Evolutionary conservation across 345 rosid genomes (phyloP).

Genomic region (Lagerstroemia speciosa): DNA sequence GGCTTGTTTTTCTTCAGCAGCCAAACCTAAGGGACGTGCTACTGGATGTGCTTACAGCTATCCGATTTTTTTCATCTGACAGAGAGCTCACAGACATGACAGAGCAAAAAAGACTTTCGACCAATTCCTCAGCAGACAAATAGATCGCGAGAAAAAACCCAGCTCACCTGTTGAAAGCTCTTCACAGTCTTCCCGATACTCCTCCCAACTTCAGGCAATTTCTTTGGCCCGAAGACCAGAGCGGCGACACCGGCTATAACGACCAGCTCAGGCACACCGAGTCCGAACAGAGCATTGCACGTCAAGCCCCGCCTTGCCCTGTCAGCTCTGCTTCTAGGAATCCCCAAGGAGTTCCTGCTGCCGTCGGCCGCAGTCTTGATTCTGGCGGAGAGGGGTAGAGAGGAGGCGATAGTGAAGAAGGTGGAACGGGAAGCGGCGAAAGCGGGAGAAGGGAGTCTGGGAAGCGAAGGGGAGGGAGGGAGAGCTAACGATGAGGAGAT

Average conservation of each 20-base stretch:
- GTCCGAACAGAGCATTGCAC: slow-evolving; percentile 82
- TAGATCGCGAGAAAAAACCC: slow-evolving; percentile 9
- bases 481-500: slow-evolving; percentile 43
- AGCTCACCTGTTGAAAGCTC: slow-evolving; percentile 86
- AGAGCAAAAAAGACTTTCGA: not conserved
- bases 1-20: not conserved
- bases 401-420: slow-evolving; percentile 17
- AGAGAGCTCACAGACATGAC: not conserved
- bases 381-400: slow-evolving; percentile 8
- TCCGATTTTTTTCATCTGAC: not conserved
- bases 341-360: slow-evolving; percentile 22
- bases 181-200: slow-evolving; percentile 92
- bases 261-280: slow-evolving; percentile 89
- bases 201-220: slow-evolving; percentile 89
- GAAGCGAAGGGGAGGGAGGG: slow-evolving; percentile 17
- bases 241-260: slow-evolving; percentile 96
- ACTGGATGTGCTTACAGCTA: not conserved
- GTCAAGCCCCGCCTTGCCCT: slow-evolving; percentile 38
- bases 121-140: slow-evolving; percentile 1
- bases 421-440: slow-evolving; percentile 49
- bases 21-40: not conserved
- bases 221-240: slow-evolving; percentile 86
- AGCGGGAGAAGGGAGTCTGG: slow-evolving; percentile 25
- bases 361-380: slow-evolving; percentile 6
- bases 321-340: slow-evolving; percentile 24